These are phyloP conservation scores for Globisporangium heterothallicum DNA, from an alignment of 352 stramenopile species.

Conservation along the genomic window DNA sequence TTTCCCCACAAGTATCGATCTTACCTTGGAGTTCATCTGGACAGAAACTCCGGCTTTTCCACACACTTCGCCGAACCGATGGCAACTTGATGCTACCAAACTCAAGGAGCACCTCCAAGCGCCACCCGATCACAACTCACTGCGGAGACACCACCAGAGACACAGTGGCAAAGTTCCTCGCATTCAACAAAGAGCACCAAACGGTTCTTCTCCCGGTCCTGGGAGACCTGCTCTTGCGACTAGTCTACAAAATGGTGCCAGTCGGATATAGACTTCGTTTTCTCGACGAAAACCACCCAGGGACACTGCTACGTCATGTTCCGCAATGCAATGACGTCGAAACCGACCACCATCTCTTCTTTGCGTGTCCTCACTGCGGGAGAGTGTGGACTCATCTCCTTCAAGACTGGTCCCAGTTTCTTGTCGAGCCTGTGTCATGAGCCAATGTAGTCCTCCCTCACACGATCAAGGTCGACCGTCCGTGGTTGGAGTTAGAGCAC, in stretches of 20 bases:
- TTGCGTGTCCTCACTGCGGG: not conserved
- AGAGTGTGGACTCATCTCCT: not conserved
- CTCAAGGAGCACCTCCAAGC: not conserved
- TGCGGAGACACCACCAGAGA: not conserved
- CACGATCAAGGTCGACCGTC: not conserved
- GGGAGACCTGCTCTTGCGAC: not conserved
- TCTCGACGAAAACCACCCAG: not conserved
- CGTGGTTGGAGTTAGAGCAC: no score
- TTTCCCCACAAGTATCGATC: no score
- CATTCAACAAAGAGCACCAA: not conserved
- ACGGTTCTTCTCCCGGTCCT: not conserved
- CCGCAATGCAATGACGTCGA: not conserved
- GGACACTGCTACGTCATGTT: not conserved
- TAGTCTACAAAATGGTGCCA: not conserved
- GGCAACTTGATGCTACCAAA: not conserved
- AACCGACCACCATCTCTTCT: not conserved
- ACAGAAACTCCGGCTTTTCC: not conserved
- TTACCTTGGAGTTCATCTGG: not conserved
- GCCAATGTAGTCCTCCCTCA: not conserved
- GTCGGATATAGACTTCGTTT: not conserved
- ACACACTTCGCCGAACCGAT: not conserved
- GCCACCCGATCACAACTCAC: not conserved
- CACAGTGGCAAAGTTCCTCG: not conserved
- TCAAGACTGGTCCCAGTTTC: not conserved
- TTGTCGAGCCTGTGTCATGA: not conserved